A percentile compares a stretch with the other conserved stretches of the same genome.
Conservation (phyloP, 2,329 filamentous ascomycete genomes). For the Trichoderma breve region DNA sequence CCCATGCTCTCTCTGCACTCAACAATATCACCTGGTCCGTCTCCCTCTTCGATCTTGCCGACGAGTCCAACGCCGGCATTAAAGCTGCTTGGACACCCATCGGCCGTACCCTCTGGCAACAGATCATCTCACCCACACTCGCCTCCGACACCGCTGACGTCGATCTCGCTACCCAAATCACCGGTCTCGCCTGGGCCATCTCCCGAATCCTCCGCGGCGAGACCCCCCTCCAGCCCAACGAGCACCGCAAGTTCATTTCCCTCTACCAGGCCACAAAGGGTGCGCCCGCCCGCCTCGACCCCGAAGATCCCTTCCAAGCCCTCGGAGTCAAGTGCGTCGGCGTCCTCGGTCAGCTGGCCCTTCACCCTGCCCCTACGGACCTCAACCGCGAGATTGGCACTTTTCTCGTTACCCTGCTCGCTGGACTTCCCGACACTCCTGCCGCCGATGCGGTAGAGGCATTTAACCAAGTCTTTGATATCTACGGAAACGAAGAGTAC, state of each 20-base stretch:
- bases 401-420: slow-evolving; percentile 58
- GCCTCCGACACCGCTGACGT: slow-evolving; percentile 61
- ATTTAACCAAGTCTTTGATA: slow-evolving; percentile 64
- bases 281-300: slow-evolving; percentile 27
- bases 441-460: slow-evolving; percentile 61
- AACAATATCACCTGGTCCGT: slow-evolving; percentile 69
- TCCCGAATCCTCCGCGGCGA: slow-evolving; percentile 51
- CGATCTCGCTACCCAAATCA: slow-evolving; percentile 59
- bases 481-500: slow-evolving; percentile 61
- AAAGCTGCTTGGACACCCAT: slow-evolving; percentile 53
- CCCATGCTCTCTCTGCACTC: slow-evolving; percentile 57
- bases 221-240: slow-evolving; percentile 47
- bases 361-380: slow-evolving; percentile 50
- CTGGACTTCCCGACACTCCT: slow-evolving; percentile 50
- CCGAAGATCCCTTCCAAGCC: slow-evolving; percentile 57
- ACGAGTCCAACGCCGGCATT: slow-evolving; percentile 52
- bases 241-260: slow-evolving; percentile 63
- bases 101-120: slow-evolving; percentile 56
- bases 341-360: slow-evolving; percentile 62
- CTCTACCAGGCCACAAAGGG: slow-evolving; percentile 60
- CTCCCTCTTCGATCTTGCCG: slow-evolving; percentile 58
- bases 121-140: slow-evolving; percentile 56
- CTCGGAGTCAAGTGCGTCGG: slow-evolving; percentile 66
- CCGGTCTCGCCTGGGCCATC: slow-evolving; percentile 65
- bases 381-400: slow-evolving; percentile 62